phyloP scores from a whole-genome alignment of 1,139 yeast species.

The Candida sp. region DNA sequence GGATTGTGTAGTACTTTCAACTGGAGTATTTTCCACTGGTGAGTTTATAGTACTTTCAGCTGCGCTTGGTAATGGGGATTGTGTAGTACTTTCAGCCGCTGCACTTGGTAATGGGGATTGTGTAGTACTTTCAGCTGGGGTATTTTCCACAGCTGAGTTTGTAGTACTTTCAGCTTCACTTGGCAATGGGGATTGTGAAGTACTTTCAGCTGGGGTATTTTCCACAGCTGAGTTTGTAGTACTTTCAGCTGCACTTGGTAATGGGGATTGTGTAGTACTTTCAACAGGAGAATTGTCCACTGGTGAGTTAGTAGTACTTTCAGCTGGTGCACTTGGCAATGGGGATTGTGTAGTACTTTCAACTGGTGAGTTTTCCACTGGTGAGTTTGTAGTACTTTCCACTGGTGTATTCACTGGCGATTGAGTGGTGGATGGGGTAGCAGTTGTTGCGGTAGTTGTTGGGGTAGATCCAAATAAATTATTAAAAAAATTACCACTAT shows the following conservation, averaged over 20 bases:
- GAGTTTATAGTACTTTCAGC: not conserved
- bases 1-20: not conserved
- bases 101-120: not conserved
- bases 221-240: not conserved
- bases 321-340: not conserved
- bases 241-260: too few relatives aligned
- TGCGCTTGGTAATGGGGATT: not conserved
- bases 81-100: not conserved
- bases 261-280: too few relatives aligned
- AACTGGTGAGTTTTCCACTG: too few relatives aligned
- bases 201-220: not conserved
- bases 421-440: too few relatives aligned
- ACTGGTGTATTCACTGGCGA: not conserved
- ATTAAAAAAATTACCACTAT: too few relatives aligned
- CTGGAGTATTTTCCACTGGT: not conserved
- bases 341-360: too few relatives aligned
- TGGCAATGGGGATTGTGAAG: not conserved
- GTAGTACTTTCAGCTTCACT: not conserved
- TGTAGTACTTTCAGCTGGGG: not conserved
- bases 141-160: not conserved
- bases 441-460: too few relatives aligned
- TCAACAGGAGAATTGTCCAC: too few relatives aligned
- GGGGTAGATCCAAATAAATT: too few relatives aligned
- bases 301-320: too few relatives aligned
- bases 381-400: not conserved